phyloP scores from a whole-genome alignment of 2,329 filamentous ascomycete genomes.

The Calonectria ilicicola region DNA sequence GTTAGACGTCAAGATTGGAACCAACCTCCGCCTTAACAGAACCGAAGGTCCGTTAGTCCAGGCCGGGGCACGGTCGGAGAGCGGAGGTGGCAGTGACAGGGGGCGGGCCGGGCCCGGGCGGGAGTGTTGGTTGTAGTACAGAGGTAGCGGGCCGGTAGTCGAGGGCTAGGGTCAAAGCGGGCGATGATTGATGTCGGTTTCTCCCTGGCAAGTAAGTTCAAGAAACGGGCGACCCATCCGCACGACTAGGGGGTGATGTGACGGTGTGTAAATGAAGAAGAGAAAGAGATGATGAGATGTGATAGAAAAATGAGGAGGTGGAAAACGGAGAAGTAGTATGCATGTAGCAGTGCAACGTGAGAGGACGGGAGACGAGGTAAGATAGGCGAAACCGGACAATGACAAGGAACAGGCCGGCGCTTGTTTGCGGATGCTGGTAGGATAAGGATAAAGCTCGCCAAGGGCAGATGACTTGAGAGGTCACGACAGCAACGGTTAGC shows the following conservation, averaged over 20 bases:
- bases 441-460: neutral
- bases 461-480: conserved; percentile 18
- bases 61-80: conserved; percentile 19
- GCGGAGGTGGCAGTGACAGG: conserved; percentile 25
- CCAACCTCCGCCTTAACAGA: conserved; percentile 21
- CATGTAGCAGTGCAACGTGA: neutral
- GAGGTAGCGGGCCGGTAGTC: conserved; percentile 14
- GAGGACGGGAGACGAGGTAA: neutral
- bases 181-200: conserved; percentile 8
- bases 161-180: conserved; percentile 15
- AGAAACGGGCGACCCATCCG: conserved; percentile 11
- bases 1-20: conserved; percentile 18
- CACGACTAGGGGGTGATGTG: conserved; percentile 3
- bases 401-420: neutral
- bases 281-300: neutral
- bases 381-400: conserved; percentile 1
- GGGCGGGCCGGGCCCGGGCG: conserved; percentile 18
- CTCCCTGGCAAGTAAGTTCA: neutral
- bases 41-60: conserved; percentile 23
- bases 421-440: conserved; percentile 7
- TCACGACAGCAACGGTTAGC: conserved; percentile 19
- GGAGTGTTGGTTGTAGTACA: conserved; percentile 12
- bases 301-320: neutral
- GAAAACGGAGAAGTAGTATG: neutral
- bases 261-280: neutral